Base-by-base conservation (phyloP, 2,329 filamentous ascomycete species). In the Sphaerulina populicola region DNA sequence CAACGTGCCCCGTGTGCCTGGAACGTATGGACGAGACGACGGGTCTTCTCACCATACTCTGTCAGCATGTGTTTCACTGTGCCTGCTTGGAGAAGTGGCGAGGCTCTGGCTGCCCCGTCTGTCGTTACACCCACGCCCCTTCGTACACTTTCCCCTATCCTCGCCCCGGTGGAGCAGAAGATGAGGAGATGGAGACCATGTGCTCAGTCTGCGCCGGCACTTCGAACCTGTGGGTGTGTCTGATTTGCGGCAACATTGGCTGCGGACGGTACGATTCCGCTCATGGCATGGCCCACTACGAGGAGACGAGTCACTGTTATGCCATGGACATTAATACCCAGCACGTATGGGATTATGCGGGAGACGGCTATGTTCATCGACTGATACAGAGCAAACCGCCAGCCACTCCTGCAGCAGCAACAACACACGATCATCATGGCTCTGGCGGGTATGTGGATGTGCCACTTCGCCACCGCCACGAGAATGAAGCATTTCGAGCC, bases 1-100 rank as follows among this genome's bases (percentile, higher is more conserved):
- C 93, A 1, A 97, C 93, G 1, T 98, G 93, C 58, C 90, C 93
- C 0, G 93, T 98, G 8, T 98, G 93, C 60, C 77, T 98, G 4
- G 93, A 98, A 68, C 84, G 91, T 43, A 98, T 98, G 93, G 93
- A 98, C 64, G 91, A 97, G 67, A 96, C 90, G 0, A 94, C 89
- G 0, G 93, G 93, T 0, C 75, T 98, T 2, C 80, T 98, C 65
- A 98, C 93, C 0, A 97, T 97, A 37, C 83, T 94, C 29, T 98
- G 93, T 66, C 91, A 97, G 64, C 93, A 98, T 63, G 88, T 97
- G 46, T 98, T 98, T 66, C 93, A 98, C 68, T 97, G 93, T 66
- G 90, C 85, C 1, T 98, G 93, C 69, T 76, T 98, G 0, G 87
- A 95, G 64, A 97, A 93, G 66, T 98, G 93, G 93, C 88, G 87